These are phyloP conservation scores for Bryopsis sp. DNA, from an alignment of 139 green algal species.

Conservation along the genomic window DNA sequence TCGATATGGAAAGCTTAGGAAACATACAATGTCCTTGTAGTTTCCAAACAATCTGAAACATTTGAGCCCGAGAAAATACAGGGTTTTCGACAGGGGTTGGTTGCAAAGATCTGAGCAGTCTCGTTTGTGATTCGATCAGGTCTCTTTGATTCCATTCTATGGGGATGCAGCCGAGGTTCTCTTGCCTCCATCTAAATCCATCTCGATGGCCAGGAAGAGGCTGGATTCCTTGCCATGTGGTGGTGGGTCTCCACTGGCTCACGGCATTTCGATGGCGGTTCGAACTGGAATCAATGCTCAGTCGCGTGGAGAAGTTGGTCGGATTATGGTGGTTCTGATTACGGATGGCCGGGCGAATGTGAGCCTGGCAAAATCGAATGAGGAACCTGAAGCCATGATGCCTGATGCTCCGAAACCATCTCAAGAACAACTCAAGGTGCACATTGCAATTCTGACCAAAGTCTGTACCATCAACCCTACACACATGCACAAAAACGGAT, in stretches of 20 bases:
- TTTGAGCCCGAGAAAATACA: no score
- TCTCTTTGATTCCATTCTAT: slow-evolving; percentile 96
- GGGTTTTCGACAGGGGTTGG: no score
- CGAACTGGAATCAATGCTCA: slow-evolving; percentile 49
- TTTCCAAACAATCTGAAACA: no score
- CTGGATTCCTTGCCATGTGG: slow-evolving; percentile 94
- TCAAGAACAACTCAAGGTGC: slow-evolving; percentile 51
- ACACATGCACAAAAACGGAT: no score
- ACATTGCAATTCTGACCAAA: no score
- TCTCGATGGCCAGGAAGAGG: slow-evolving; percentile 90
- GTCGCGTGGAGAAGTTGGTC: slow-evolving; percentile 75
- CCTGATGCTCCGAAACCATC: slow-evolving; percentile 70
- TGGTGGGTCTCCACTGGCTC: slow-evolving; percentile 90
- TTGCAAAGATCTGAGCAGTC: background rate
- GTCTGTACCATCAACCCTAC: no score
- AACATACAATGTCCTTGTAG: no score
- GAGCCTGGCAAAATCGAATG: slow-evolving; percentile 75
- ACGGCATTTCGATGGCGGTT: slow-evolving; percentile 79
- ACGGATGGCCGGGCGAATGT: slow-evolving; percentile 97
- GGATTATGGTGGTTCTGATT: slow-evolving; percentile 94
- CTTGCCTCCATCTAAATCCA: slow-evolving; percentile 93
- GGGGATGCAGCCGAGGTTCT: slow-evolving; percentile 96
- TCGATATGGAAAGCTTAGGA: no score
- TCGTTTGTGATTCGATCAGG: slow-evolving; percentile 30
- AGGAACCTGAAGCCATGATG: slow-evolving; percentile 78